Percentiles rank a stretch among this genome's conserved stretches.
Conservation (phyloP, 2,329 filamentous ascomycete genomes). For the Neonectria neomacrospora region DNA sequence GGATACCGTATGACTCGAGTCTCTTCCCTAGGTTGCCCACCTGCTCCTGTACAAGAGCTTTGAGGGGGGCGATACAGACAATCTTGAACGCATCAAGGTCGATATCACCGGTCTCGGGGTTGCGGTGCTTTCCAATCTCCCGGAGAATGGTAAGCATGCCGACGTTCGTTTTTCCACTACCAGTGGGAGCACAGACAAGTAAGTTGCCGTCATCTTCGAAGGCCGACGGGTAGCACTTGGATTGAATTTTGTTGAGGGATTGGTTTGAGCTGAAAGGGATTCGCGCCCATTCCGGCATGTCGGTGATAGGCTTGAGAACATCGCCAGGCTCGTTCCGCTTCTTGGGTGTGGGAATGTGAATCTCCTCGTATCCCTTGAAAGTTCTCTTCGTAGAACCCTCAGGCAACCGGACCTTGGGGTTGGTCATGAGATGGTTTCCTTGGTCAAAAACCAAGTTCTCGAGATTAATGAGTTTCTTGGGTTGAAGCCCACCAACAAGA, state of each 20-base stretch:
- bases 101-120: slow-evolving; percentile 90
- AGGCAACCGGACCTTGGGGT: slow-evolving; percentile 91
- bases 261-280: slow-evolving; percentile 86
- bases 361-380: slow-evolving; percentile 98
- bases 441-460: slow-evolving; percentile 98
- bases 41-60: slow-evolving; percentile 96
- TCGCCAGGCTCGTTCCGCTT: slow-evolving; percentile 84
- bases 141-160: slow-evolving; percentile 97
- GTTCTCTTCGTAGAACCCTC: slow-evolving; percentile 94
- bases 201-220: slow-evolving; percentile 97
- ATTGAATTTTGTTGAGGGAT: slow-evolving; percentile 94
- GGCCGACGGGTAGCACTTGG: slow-evolving; percentile 89
- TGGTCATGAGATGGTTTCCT: slow-evolving; percentile 99
- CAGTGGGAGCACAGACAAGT: slow-evolving; percentile 96
- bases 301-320: slow-evolving; percentile 82
- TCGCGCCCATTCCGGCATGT: slow-evolving; percentile 93
- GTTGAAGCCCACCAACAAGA: slow-evolving; percentile 84
- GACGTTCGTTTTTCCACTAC: slow-evolving; percentile 98
- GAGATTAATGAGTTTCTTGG: slow-evolving; percentile 88
- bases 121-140: slow-evolving; percentile 94
- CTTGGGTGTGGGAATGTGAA: slow-evolving; percentile 94
- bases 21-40: slow-evolving; percentile 97
- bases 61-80: slow-evolving; percentile 95
- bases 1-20: slow-evolving; percentile 89
- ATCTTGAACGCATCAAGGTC: slow-evolving; percentile 98